A percentile compares a stretch with the other conserved stretches of the same genome.
Evolutionary conservation across 2,329 filamentous ascomycete genomes (phyloP).

Genomic region (Fusarium tanahbumbuense): DNA sequence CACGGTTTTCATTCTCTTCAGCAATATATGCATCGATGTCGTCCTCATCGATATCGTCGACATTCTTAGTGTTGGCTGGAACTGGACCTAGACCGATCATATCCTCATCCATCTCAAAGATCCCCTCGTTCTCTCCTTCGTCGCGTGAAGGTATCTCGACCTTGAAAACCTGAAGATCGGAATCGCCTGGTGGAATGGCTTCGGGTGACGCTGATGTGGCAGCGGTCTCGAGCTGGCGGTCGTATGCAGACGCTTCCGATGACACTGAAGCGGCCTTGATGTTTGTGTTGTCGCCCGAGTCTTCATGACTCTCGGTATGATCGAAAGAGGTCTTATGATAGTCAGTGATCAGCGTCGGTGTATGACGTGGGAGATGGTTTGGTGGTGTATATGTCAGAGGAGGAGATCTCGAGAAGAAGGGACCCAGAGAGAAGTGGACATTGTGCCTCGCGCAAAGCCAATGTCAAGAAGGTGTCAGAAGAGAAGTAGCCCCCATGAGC

Average conservation of each 20-base stretch:
- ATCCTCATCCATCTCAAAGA: neutral
- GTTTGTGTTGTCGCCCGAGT: neutral
- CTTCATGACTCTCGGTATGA: neutral
- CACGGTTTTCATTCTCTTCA: neutral
- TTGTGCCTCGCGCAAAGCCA: fast-evolving
- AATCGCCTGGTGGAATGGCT: neutral
- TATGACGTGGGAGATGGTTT: neutral
- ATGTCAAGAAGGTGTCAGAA: neutral
- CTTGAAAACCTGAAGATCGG: neutral
- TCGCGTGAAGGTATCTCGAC: neutral
- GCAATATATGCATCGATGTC: neutral
- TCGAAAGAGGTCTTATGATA: neutral
- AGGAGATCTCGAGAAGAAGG: neutral
- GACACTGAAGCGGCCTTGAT: neutral
- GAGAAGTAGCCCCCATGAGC: fast-evolving
- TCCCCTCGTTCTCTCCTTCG: neutral
- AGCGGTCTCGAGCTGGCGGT: neutral
- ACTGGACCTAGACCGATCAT: too few species aligned
- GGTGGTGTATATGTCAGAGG: neutral
- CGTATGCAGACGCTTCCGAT: neutral
- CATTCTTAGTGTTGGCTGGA: neutral
- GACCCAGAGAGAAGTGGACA: fast-evolving
- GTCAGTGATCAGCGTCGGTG: neutral
- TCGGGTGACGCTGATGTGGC: neutral
- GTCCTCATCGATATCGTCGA: neutral